phyloP scores from a whole-genome alignment of 352 stramenopile genomes.

The Globisporangium lucens region DNA sequence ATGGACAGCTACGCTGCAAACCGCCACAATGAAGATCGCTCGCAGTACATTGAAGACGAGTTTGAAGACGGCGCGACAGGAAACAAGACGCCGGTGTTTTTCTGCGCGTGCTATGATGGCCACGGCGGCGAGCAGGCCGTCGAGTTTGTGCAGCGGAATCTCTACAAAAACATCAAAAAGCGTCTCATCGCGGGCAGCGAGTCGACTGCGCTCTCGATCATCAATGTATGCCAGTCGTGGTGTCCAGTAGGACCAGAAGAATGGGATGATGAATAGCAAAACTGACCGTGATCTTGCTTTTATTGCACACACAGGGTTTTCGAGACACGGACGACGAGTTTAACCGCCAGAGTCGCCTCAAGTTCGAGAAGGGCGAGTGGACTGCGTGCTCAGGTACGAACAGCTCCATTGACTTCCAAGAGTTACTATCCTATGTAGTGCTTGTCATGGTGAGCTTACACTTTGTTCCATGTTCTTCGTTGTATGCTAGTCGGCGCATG shows the following conservation, averaged over 20 bases:
- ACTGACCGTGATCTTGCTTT: not conserved
- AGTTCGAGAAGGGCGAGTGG: constrained; percentile 57
- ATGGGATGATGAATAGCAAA: not conserved
- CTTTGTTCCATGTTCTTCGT: not conserved
- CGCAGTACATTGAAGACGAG: constrained; percentile 48
- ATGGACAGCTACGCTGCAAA: constrained; percentile 73
- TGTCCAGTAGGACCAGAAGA: too few relatives aligned
- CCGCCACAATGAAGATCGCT: constrained; percentile 60
- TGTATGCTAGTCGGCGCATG: constrained; percentile 41
- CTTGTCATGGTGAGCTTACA: not conserved
- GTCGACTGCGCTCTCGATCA: constrained; percentile 42
- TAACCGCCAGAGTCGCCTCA: constrained; percentile 40
- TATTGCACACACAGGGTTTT: constrained; percentile 28
- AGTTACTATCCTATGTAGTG: not conserved
- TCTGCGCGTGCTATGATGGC: constrained; percentile 72
- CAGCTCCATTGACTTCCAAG: not conserved
- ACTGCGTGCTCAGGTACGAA: constrained; percentile 37
- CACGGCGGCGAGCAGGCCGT: constrained; percentile 63
- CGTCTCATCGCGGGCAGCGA: constrained; percentile 28
- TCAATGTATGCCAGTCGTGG: constrained; percentile 21
- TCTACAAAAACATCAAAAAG: constrained; percentile 54
- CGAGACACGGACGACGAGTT: constrained; percentile 63
- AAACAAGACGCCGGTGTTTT: constrained; percentile 39
- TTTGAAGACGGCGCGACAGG: constrained; percentile 17
- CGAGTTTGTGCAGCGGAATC: constrained; percentile 61